Evolutionary conservation across 768 basidiomycete species (phyloP).

Genomic region (Auricularia cornea): DNA sequence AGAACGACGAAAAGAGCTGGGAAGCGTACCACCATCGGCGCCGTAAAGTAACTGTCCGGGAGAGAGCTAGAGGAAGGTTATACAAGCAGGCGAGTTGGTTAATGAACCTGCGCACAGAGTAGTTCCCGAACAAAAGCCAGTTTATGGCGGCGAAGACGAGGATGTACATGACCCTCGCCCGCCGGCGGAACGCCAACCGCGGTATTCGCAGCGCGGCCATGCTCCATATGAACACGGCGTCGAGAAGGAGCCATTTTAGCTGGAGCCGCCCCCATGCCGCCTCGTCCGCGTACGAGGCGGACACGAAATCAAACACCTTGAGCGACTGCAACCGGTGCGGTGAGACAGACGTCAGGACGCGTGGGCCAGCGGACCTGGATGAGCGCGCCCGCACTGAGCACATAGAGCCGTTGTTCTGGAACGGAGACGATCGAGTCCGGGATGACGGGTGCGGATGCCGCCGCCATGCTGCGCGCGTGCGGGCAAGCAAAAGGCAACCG

Average conservation of each 20-base stretch:
- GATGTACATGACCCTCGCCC: conserved; percentile 15
- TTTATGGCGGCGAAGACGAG: conserved; percentile 17
- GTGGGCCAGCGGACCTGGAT: conserved; percentile 50
- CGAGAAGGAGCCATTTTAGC: conserved; percentile 28
- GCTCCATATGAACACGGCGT: conserved; percentile 18
- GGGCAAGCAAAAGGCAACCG: neutral
- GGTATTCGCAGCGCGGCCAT: conserved; percentile 30
- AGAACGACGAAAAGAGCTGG: neutral
- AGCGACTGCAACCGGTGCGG: conserved; percentile 44
- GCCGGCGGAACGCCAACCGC: conserved; percentile 20
- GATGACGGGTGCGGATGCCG: conserved; percentile 48
- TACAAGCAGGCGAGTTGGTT: neutral
- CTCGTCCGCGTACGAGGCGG: conserved; percentile 40
- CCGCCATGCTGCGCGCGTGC: neutral
- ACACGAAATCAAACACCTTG: conserved; percentile 65
- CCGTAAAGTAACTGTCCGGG: neutral
- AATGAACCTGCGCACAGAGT: conserved; percentile 10
- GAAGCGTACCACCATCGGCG: neutral
- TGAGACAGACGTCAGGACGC: conserved; percentile 1
- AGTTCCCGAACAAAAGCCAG: conserved; percentile 21
- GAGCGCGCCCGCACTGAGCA: conserved; percentile 63
- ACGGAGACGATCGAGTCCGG: conserved; percentile 66
- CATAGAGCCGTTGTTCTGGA: conserved; percentile 74
- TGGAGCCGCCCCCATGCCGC: conserved; percentile 60
- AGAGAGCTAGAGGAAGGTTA: neutral